phyloP scores from a whole-genome alignment of 192 early-diverging fungal species.

The Glomus cerebriforme region DNA sequence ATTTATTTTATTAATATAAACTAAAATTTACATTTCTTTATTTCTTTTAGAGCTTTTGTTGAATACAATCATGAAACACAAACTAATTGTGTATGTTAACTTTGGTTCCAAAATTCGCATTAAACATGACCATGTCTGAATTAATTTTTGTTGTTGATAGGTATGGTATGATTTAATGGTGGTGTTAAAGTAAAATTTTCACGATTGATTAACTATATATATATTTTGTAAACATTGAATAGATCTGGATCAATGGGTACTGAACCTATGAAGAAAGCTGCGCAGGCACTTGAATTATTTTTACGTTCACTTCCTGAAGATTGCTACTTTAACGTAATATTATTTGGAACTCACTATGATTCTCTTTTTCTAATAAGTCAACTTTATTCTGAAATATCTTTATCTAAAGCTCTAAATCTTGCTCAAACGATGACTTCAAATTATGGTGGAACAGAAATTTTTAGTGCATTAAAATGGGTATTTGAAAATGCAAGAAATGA shows the following conservation, averaged over 20 bases:
- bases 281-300: slow-evolving; percentile 45
- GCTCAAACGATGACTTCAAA: slow-evolving; percentile 39
- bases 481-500: slow-evolving; percentile 33
- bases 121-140: slow-evolving; percentile 31
- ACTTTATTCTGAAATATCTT: slow-evolving; percentile 41
- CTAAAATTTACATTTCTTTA: not conserved
- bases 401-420: slow-evolving; percentile 40
- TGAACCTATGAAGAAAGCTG: slow-evolving; percentile 38
- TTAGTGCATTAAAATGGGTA: slow-evolving; percentile 38
- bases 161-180: slow-evolving; percentile 16
- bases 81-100: slow-evolving; percentile 32
- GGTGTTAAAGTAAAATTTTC: not conserved
- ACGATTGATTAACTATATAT: not conserved
- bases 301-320: slow-evolving; percentile 51
- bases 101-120: slow-evolving; percentile 31
- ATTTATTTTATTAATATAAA: not conserved
- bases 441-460: slow-evolving; percentile 54
- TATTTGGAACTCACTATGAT: slow-evolving; percentile 41
- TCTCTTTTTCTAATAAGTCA: slow-evolving; percentile 43
- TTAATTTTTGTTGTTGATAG: slow-evolving; percentile 49
- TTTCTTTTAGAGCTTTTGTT: slow-evolving; percentile 13
- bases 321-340: slow-evolving; percentile 53
- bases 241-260: slow-evolving; percentile 59
- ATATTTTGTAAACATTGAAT: slow-evolving; percentile 36
- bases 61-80: slow-evolving; percentile 30